Evolutionary conservation across 495 filamentous ascomycete species (phyloP), one percentile per base, ranked within the genome.

Genomic region (Hypoxylon intermedium): DNA sequence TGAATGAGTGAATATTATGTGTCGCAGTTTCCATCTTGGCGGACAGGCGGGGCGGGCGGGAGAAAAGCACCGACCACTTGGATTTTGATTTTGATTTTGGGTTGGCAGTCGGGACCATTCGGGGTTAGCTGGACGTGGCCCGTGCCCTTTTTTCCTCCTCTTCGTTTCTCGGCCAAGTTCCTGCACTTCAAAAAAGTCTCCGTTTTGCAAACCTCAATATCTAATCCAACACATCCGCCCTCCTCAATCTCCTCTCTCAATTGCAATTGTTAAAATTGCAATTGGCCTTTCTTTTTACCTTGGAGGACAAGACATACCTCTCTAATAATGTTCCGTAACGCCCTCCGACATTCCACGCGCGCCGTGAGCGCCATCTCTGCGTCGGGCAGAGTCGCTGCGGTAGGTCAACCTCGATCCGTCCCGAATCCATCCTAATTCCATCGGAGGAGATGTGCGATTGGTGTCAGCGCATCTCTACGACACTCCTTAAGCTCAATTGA

Each of bases 321-420:
- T 69, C 50, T 68, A 79, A 70, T 67, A 97, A 97, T 98, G 94
- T 93, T 98, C 85, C 91, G 92, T 79, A 96, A 90, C 89, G 93
- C 93, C 84, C 83, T 97, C 80, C 86, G 92, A 79, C 92, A 94
- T 84, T 92, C 91, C 75, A 88, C 87, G 83, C 91, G 92, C 82
- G 87, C 89, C 80, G 89, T 94, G 79, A 91, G 90, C 80, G 92
- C 89, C 78, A 83, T 93, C 82, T 90, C 92, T 88, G 88, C 90
- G 73, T 82, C 87, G 69, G 85, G 91, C 84, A 89, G 92, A 83
- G 84, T 93, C 82, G 87, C 85, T 74, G 87, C 88, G 82, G 93
- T 98, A 91, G 85, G 93, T 93, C 78, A 67, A 73, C 73, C 79
- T 77, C 60, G 70, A 20, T 72, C 61, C 64, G 67, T 47, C 45